These are phyloP conservation scores for Colletotrichum horii DNA, from an alignment of 2,329 filamentous ascomycete species.

Conservation along the genomic window DNA sequence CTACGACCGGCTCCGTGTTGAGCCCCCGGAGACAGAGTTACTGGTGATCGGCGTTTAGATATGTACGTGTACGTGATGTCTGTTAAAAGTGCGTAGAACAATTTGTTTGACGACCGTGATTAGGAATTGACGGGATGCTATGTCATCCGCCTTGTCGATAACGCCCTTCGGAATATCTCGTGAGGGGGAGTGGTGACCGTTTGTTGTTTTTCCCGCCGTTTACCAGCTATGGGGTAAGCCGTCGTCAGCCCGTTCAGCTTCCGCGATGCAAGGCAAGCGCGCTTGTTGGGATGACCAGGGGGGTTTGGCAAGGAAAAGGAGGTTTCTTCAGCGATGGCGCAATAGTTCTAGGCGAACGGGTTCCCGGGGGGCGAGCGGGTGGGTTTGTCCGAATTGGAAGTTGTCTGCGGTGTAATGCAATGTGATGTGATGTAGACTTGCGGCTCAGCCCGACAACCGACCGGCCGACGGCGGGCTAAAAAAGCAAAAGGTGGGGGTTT, in stretches of 20 bases:
- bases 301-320: not conserved
- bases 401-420: not conserved
- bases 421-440: not conserved
- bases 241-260: not conserved
- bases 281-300: not conserved
- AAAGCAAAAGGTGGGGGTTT: not conserved
- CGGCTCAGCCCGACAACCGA: conserved; percentile 17
- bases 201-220: not conserved
- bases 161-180: not conserved
- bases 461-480: not conserved
- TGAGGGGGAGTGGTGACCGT: not conserved
- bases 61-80: not conserved
- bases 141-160: not conserved
- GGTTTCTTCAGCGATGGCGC: conserved; percentile 16
- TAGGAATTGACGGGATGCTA: not conserved
- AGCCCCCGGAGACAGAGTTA: not conserved
- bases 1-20: conserved; percentile 6
- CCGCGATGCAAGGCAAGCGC: conserved; percentile 9
- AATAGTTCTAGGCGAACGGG: conserved; percentile 5
- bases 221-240: not conserved
- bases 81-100: not conserved
- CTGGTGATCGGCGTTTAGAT: not conserved
- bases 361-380: not conserved
- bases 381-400: not conserved
- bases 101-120: not conserved